Conservation (phyloP, 805 yeast genomes). For the Limtongozyma cylindracea region DNA sequence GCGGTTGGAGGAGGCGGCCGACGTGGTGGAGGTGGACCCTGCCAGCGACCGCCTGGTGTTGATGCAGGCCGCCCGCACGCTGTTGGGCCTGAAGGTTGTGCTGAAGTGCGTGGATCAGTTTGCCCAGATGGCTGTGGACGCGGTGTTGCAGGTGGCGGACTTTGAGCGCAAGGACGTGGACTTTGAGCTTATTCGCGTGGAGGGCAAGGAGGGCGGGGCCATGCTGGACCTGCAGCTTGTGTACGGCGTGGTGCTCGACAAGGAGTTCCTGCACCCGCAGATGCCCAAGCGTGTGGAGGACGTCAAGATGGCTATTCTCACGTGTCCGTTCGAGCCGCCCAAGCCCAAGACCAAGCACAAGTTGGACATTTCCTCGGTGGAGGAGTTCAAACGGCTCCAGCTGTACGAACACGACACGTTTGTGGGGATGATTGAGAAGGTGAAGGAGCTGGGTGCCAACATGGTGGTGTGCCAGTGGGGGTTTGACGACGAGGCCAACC, state of each 20-base stretch:
- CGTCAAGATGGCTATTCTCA: constrained; percentile 79
- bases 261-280: constrained; percentile 95
- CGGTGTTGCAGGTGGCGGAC: constrained; percentile 82
- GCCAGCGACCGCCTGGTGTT: constrained; percentile 30
- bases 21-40: constrained; percentile 23
- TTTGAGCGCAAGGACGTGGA: constrained; percentile 85
- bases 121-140: constrained; percentile 93
- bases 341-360: constrained; percentile 98
- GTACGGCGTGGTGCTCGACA: constrained; percentile 82
- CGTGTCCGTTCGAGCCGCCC: constrained; percentile 99
- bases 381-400: constrained; percentile 80
- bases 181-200: constrained; percentile 86
- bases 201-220: constrained; percentile 90
- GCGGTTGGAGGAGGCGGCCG: constrained; percentile 54
- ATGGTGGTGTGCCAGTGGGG: constrained; percentile 99
- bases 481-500: constrained; percentile 96
- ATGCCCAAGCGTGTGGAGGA: constrained; percentile 68
- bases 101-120: constrained; percentile 83
- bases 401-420: constrained; percentile 81
- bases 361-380: constrained; percentile 79
- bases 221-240: constrained; percentile 66
- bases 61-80: constrained; percentile 81
- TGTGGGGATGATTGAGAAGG: constrained; percentile 66
- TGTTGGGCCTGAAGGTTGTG: constrained; percentile 87
- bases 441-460: constrained; percentile 82